Base-by-base conservation (phyloP, 495 filamentous ascomycete genomes). In the Tuber calosporum region DNA sequence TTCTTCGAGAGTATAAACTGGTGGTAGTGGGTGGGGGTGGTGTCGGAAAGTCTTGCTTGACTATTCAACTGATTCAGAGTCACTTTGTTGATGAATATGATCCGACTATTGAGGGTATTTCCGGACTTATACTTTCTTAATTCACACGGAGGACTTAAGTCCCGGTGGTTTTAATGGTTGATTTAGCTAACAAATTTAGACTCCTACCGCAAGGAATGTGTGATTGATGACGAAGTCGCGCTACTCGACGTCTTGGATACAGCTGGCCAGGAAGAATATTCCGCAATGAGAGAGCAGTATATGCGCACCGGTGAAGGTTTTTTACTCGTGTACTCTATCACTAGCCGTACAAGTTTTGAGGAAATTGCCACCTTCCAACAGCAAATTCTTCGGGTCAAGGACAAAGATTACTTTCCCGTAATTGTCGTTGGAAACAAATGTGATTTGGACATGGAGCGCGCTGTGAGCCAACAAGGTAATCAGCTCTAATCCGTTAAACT, bases 81-180 rank as follows among this genome's bases (percentile, higher is more conserved):
- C 95, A 99, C 83, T 99, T 99, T 86, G 94, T 99, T 80, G 95
- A 99, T 83, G 95, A 99, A 83, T 99, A 99, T 84, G 95, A 99
- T 84, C 95, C 95, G 66, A 99, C 95, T 80, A 99, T 99, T 81
- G 95, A 99, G 91, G 95, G 95, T 97, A 83, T 78, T 89, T 43
- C 19, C 22, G 9, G 48, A n/a, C 13, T 43, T 45, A 41, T 66
- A 53, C 75, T 69, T 37, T 69, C 66, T 20, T 40, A 7, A 11
- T 70, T 45, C 45, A 8, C 22, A 26, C 9, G 8, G n/a, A 62
- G 3, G 53, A 17, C 26, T 17, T 62, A 34, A 62, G 26, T 13
- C 13, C 13, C 4, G 26, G 19, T 6, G 53, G 34, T 62, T 30
- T 34, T 34, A 5, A 62, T 62, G 4, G 48, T 26, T 53, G 22